Evolutionary conservation across 129 eudicot species (phyloP).

Genomic region (Flaveria linearis): DNA sequence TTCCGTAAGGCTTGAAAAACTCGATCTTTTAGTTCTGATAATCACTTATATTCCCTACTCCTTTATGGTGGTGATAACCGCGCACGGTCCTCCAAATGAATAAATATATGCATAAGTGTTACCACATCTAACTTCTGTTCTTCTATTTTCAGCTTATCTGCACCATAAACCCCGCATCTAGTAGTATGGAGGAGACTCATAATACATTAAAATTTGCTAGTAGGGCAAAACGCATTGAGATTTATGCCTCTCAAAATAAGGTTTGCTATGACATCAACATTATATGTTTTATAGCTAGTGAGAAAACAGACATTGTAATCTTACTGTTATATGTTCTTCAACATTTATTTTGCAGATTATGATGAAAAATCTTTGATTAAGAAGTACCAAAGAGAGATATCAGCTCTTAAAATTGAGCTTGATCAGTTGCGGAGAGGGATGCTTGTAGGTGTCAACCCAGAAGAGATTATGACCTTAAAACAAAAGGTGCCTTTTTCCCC

Average conservation of each 20-base stretch:
- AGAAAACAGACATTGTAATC: background rate
- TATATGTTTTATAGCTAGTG: slow-evolving; percentile 27
- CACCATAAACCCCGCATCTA: slow-evolving; percentile 98
- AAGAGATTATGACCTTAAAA: slow-evolving; percentile 79
- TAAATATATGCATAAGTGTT: slow-evolving; percentile 6
- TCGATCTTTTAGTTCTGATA: slow-evolving; percentile 8
- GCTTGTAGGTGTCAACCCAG: slow-evolving; percentile 93
- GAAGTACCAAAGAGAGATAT: slow-evolving; percentile 96
- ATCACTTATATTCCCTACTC: slow-evolving; percentile 11
- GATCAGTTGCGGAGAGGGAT: slow-evolving; percentile 87
- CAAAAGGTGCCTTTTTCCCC: slow-evolving; percentile 58
- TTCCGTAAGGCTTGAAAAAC: slow-evolving; percentile 65
- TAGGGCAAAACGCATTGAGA: slow-evolving; percentile 94
- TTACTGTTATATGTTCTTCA: slow-evolving; percentile 23
- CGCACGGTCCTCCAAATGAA: background rate
- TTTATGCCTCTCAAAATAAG: slow-evolving; percentile 88
- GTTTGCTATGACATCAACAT: slow-evolving; percentile 40
- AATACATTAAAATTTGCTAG: slow-evolving; percentile 94
- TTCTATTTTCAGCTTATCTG: slow-evolving; percentile 76
- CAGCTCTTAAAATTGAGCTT: slow-evolving; percentile 84
- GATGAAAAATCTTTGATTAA: slow-evolving; percentile 96
- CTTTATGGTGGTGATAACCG: slow-evolving; percentile 6
- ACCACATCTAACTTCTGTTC: slow-evolving; percentile 15
- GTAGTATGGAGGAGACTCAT: slow-evolving; percentile 97
- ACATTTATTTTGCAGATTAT: slow-evolving; percentile 61